Conservation (phyloP, 805 yeast species). For the Pichia manshurica region DNA sequence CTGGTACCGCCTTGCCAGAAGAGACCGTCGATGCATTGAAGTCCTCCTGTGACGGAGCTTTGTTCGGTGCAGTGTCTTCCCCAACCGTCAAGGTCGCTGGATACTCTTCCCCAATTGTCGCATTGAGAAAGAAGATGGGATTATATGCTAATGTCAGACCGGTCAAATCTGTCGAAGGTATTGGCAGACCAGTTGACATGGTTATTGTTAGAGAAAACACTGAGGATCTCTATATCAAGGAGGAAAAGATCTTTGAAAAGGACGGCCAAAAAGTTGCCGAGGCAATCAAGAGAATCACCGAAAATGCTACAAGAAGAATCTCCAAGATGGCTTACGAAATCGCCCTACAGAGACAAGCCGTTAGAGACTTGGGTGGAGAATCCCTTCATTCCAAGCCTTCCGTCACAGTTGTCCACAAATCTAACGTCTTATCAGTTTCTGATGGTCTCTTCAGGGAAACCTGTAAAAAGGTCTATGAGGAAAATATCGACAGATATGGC, state of each 20-base stretch:
- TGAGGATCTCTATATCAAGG: slow-evolving; percentile 94
- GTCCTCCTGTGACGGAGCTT: slow-evolving; percentile 89
- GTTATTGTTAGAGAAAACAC: slow-evolving; percentile 98
- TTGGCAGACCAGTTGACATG: slow-evolving; percentile 89
- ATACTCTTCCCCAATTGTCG: slow-evolving; percentile 97
- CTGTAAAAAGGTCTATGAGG: slow-evolving; percentile 52
- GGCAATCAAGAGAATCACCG: slow-evolving; percentile 94
- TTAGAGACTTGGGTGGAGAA: slow-evolving; percentile 58
- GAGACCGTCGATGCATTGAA: slow-evolving; percentile 76
- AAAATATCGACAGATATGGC: slow-evolving; percentile 52
- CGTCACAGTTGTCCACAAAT: slow-evolving; percentile 92
- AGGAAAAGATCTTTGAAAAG: slow-evolving; percentile 68
- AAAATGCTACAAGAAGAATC: slow-evolving; percentile 76
- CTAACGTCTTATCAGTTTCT: slow-evolving; percentile 85
- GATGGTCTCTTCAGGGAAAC: slow-evolving; percentile 97
- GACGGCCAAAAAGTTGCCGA: slow-evolving; percentile 92
- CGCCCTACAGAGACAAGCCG: slow-evolving; percentile 82
- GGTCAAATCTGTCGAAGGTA: slow-evolving; percentile 84
- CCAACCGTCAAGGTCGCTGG: slow-evolving; percentile 93
- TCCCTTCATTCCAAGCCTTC: slow-evolving; percentile 52
- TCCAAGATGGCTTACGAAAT: slow-evolving; percentile 90
- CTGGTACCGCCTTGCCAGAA: slow-evolving; percentile 96
- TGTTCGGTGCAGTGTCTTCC: slow-evolving; percentile 95
- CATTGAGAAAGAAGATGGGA: slow-evolving; percentile 93
- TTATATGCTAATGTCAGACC: slow-evolving; percentile 97